phyloP scores from a whole-genome alignment of 805 yeast species.

The Lipomyces starkeyi region DNA sequence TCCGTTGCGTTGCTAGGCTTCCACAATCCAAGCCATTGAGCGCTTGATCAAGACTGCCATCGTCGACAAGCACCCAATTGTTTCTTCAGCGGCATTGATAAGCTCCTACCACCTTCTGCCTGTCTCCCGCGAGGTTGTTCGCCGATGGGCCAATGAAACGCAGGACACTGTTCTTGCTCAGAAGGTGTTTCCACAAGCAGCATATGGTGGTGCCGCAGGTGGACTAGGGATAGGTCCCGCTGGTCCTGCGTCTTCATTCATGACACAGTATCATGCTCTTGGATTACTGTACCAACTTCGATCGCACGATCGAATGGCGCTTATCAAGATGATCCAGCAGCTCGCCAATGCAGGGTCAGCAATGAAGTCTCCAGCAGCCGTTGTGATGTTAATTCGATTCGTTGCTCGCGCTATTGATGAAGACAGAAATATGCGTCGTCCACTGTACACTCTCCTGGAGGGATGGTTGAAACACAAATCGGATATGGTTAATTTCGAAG shows the following conservation, averaged over 20 bases:
- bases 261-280: slow-evolving; percentile 94
- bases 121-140: slow-evolving; percentile 87
- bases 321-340: slow-evolving; percentile 86
- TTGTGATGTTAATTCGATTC: slow-evolving; percentile 82
- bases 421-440: slow-evolving; percentile 66
- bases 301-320: slow-evolving; percentile 91
- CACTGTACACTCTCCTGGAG: slow-evolving; percentile 67
- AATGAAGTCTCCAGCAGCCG: slow-evolving; percentile 80
- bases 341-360: slow-evolving; percentile 55
- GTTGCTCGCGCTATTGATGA: slow-evolving; percentile 73
- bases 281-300: slow-evolving; percentile 87
- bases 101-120: slow-evolving; percentile 87
- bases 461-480: slow-evolving; percentile 78
- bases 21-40: slow-evolving; percentile 90
- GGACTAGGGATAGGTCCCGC: slow-evolving; percentile 34
- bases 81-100: slow-evolving; percentile 92
- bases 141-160: slow-evolving; percentile 92
- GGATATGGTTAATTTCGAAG: slow-evolving; percentile 91
- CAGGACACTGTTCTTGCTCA: slow-evolving; percentile 82
- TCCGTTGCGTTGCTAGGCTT: slow-evolving; percentile 34
- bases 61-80: slow-evolving; percentile 85
- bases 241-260: slow-evolving; percentile 67
- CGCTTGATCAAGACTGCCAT: slow-evolving; percentile 89
- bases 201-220: slow-evolving; percentile 35
- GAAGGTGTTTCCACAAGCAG: slow-evolving; percentile 51